A percentile compares a stretch with the other conserved stretches of the same genome.
Evolutionary conservation across 225 moss, liverwort and hornwort genomes (phyloP).

Genomic region (Asterella californica): DNA sequence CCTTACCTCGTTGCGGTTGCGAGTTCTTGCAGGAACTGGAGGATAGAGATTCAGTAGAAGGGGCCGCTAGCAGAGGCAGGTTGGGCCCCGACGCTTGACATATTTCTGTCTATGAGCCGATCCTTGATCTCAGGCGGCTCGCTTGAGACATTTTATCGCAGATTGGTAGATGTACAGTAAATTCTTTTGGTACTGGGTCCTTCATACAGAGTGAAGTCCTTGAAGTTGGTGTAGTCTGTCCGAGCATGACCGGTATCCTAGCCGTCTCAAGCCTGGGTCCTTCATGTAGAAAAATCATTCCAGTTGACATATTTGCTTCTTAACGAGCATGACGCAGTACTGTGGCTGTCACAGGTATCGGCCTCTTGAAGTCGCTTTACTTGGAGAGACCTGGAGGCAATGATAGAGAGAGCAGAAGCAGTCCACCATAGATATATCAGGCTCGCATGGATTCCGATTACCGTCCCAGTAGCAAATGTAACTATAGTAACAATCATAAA

Average conservation of each 20-base stretch:
- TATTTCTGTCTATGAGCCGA: conserved; percentile 33
- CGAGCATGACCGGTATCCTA: conserved; percentile 42
- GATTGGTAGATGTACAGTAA: conserved; percentile 38
- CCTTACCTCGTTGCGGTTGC: background rate
- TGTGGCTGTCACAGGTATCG: conserved; percentile 58
- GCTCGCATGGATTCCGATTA: conserved; percentile 26
- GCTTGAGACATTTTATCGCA: conserved; percentile 34
- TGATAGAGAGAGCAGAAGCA: conserved; percentile 35
- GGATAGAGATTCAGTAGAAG: conserved; percentile 33
- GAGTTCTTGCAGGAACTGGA: conserved; percentile 42
- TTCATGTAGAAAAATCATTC: conserved; percentile 24
- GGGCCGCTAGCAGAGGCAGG: conserved; percentile 43
- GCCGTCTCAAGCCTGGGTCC: conserved; percentile 44
- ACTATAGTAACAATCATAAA: conserved; percentile 21
- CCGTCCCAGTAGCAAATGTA: conserved; percentile 28
- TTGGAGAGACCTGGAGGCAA: conserved; percentile 50
- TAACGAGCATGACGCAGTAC: conserved; percentile 43
- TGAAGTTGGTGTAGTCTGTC: conserved; percentile 31
- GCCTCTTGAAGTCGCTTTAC: conserved; percentile 57
- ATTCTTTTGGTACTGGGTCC: conserved; percentile 27
- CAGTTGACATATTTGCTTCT: conserved; percentile 29
- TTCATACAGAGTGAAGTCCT: conserved; percentile 20
- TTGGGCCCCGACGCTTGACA: conserved; percentile 50
- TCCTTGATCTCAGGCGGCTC: conserved; percentile 28
- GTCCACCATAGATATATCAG: conserved; percentile 18